Evolutionary conservation across 495 filamentous ascomycete genomes (phyloP).

Genomic region (Penicillium ochrochloron): DNA sequence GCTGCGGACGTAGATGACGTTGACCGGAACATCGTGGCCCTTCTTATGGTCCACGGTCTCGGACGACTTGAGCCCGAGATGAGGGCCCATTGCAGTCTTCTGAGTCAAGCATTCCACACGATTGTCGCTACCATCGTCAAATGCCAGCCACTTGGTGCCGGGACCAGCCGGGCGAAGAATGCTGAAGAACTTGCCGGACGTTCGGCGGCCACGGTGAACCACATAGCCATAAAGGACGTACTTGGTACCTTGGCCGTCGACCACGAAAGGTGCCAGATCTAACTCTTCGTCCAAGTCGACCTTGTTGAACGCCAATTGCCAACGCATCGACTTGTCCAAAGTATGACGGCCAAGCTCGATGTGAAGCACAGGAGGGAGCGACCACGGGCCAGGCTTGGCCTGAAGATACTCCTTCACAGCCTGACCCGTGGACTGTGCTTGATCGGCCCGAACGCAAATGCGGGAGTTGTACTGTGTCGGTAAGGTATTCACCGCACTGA

Average conservation of each 20-base stretch:
- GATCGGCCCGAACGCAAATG: constrained; percentile 42
- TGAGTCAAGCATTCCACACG: constrained; percentile 62
- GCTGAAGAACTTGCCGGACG: constrained; percentile 64
- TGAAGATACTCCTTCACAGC: constrained; percentile 39
- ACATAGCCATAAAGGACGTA: constrained; percentile 67
- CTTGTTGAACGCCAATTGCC: constrained; percentile 61
- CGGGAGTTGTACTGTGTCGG: constrained; percentile 48
- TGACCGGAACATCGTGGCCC: constrained; percentile 62
- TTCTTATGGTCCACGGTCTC: constrained; percentile 49
- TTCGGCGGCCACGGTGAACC: constrained; percentile 64
- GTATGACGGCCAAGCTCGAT: constrained; percentile 64
- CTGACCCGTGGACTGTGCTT: constrained; percentile 38
- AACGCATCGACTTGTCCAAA: constrained; percentile 56
- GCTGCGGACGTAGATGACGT: constrained; percentile 60
- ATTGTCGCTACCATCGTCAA: constrained; percentile 58
- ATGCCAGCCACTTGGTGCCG: constrained; percentile 62
- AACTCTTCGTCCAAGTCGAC: constrained; percentile 60
- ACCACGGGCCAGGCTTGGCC: constrained; percentile 45
- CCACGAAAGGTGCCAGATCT: constrained; percentile 44
- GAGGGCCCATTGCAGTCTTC: constrained; percentile 58
- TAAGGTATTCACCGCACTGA: constrained; percentile 34
- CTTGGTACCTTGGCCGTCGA: constrained; percentile 40
- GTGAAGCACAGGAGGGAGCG: constrained; percentile 55
- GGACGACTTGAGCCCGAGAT: constrained; percentile 53
- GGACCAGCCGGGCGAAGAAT: constrained; percentile 63